Conservation (phyloP, 225 moss, liverwort and hornwort species). For the Bryum argenteum region DNA sequence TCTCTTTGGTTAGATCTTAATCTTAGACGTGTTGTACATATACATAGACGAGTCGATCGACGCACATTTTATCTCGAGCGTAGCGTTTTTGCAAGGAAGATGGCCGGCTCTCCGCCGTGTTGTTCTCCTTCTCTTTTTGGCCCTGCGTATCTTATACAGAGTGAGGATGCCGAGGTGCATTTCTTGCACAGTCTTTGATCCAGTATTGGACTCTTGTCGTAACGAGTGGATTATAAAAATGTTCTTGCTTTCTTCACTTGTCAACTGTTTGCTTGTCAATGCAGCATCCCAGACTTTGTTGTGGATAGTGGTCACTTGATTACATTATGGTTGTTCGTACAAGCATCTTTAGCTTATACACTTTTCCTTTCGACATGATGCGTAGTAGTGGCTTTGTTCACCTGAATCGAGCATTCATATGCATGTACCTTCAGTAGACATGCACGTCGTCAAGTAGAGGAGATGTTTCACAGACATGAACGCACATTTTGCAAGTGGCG, state of each 20-base stretch:
- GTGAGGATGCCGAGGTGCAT: slow-evolving; percentile 4
- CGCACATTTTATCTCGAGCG: neutral
- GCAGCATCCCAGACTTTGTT: too few relatives aligned
- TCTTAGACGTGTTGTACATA: slow-evolving; percentile 24
- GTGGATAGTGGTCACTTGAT: too few relatives aligned
- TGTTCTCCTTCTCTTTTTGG: neutral
- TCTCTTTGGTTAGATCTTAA: slow-evolving; percentile 7
- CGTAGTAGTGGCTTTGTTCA: too few relatives aligned
- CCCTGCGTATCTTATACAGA: slow-evolving; percentile 1
- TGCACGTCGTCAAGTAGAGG: too few relatives aligned
- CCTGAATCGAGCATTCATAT: too few relatives aligned
- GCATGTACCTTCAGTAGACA: too few relatives aligned
- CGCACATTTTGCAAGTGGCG: too few relatives aligned
- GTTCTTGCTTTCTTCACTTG: neutral
- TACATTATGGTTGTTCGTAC: too few relatives aligned
- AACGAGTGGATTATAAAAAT: neutral
- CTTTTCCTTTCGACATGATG: too few relatives aligned
- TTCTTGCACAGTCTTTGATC: slow-evolving; percentile 11
- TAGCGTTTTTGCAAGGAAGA: slow-evolving; percentile 1
- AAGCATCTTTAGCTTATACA: too few relatives aligned
- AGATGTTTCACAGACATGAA: too few relatives aligned
- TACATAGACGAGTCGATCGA: slow-evolving; percentile 18
- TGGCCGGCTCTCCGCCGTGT: slow-evolving; percentile 5
- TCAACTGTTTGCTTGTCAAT: neutral
- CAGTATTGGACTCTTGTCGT: neutral